Conservation (phyloP, 306 rosid species). For the Pachyrhizus erosus region DNA sequence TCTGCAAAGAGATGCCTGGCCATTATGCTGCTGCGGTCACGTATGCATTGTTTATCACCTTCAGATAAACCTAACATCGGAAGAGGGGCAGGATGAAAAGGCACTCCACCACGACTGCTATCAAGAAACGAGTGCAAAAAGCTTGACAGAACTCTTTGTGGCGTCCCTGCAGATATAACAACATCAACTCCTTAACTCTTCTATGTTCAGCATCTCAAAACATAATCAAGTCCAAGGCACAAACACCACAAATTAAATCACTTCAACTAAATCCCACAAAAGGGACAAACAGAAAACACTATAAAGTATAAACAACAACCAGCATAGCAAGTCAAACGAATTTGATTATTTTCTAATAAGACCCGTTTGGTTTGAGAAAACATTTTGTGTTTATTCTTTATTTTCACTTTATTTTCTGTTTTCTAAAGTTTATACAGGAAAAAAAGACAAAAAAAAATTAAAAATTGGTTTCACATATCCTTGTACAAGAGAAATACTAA, state of each 20-base stretch:
- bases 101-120: constrained; percentile 88
- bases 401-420: neutral
- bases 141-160: constrained; percentile 88
- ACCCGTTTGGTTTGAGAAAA: neutral
- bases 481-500: neutral
- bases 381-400: neutral
- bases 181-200: neutral
- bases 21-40: constrained; percentile 97
- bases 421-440: neutral
- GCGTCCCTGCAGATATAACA: constrained; percentile 71
- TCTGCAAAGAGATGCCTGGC: constrained; percentile 98
- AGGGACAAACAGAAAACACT: neutral
- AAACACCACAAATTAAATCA: neutral
- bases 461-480: neutral
- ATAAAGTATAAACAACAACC: neutral
- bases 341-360: neutral
- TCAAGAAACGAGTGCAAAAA: constrained; percentile 93
- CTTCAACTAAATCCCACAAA: neutral
- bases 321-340: neutral
- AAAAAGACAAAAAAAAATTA: neutral
- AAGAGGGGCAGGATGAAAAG: constrained; percentile 85
- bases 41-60: constrained; percentile 95
- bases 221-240: neutral
- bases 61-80: constrained; percentile 90
- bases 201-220: neutral